phyloP scores from a whole-genome alignment of 345 rosid species.

The Zanthoxylum bungeanum region DNA sequence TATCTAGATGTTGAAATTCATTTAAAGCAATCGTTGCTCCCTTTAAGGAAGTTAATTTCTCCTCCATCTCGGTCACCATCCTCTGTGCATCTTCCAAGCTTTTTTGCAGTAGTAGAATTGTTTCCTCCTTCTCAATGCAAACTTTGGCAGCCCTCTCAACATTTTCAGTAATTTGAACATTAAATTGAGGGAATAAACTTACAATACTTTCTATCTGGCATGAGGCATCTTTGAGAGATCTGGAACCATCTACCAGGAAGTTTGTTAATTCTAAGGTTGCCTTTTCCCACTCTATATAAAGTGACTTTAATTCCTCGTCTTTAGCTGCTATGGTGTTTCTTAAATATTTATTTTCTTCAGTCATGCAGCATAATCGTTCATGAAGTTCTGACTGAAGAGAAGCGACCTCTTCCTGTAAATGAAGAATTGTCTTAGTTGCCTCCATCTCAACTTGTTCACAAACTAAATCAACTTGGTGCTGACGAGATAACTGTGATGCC shows the following conservation, averaged over 20 bases:
- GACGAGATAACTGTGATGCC: slow-evolving; percentile 50
- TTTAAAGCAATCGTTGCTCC: slow-evolving; percentile 64
- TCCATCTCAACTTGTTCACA: slow-evolving; percentile 82
- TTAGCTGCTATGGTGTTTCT: slow-evolving; percentile 47
- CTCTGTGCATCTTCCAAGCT: slow-evolving; percentile 85
- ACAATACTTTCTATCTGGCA: slow-evolving; percentile 58
- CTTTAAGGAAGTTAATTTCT: slow-evolving; percentile 65
- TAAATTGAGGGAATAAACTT: slow-evolving; percentile 65
- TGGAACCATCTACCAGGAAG: slow-evolving; percentile 82
- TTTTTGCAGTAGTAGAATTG: slow-evolving; percentile 61
- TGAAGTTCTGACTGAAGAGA: slow-evolving; percentile 62
- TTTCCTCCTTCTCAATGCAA: slow-evolving; percentile 82
- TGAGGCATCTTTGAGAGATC: slow-evolving; percentile 80
- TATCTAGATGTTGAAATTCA: slow-evolving; percentile 38
- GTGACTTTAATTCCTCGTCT: slow-evolving; percentile 52
- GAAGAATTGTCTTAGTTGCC: slow-evolving; percentile 71
- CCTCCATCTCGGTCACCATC: slow-evolving; percentile 68
- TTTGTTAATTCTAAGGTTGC: slow-evolving; percentile 74
- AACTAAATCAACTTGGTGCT: slow-evolving; percentile 58
- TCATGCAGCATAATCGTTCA: slow-evolving; percentile 42
- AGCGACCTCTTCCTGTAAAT: slow-evolving; percentile 73
- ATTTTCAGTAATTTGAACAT: slow-evolving; percentile 54
- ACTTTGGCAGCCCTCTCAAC: slow-evolving; percentile 71
- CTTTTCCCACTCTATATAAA: slow-evolving; percentile 75
- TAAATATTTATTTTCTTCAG: slow-evolving; percentile 51